Evolutionary conservation across 2,329 filamentous ascomycete species (phyloP).

Genomic region (Penicillium sp.): DNA sequence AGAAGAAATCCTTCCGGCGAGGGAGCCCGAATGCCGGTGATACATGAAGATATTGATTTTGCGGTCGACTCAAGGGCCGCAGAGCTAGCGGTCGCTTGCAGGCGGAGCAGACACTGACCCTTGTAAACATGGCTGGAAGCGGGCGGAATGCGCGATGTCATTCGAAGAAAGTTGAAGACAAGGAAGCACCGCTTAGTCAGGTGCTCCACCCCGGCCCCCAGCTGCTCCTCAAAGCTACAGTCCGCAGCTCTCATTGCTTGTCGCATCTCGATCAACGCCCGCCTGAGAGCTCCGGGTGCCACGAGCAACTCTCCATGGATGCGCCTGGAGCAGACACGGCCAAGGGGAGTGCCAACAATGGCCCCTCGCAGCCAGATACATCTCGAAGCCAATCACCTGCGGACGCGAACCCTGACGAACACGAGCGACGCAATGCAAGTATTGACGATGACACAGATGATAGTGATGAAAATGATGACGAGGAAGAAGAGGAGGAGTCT

Average conservation of each 20-base stretch:
- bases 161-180: conserved; percentile 4
- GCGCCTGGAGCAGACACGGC: conserved; percentile 34
- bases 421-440: conserved; percentile 12
- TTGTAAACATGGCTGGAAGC: conserved; percentile 29
- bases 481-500: conserved; percentile 59
- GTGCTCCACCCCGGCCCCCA: conserved; percentile 19
- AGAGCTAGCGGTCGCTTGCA: conserved; percentile 30
- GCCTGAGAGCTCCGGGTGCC: conserved; percentile 22
- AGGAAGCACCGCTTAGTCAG: conserved; percentile 22
- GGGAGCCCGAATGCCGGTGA: conserved; percentile 33
- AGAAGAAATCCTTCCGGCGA: conserved; percentile 62
- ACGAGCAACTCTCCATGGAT: conserved; percentile 36
- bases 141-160: conserved; percentile 13
- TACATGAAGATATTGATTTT: conserved; percentile 34
- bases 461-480: conserved; percentile 31
- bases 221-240: conserved; percentile 14
- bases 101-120: conserved; percentile 28
- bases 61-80: conserved; percentile 26
- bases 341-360: conserved; percentile 21
- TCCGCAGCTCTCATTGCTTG: conserved; percentile 13
- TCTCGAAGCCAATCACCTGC: conserved; percentile 20
- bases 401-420: conserved; percentile 11
- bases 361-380: conserved; percentile 16
- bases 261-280: conserved; percentile 20
- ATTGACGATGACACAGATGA: conserved; percentile 25